Base-by-base conservation (phyloP, 2,329 filamentous ascomycete species). In the Leptographium lundbergii region DNA sequence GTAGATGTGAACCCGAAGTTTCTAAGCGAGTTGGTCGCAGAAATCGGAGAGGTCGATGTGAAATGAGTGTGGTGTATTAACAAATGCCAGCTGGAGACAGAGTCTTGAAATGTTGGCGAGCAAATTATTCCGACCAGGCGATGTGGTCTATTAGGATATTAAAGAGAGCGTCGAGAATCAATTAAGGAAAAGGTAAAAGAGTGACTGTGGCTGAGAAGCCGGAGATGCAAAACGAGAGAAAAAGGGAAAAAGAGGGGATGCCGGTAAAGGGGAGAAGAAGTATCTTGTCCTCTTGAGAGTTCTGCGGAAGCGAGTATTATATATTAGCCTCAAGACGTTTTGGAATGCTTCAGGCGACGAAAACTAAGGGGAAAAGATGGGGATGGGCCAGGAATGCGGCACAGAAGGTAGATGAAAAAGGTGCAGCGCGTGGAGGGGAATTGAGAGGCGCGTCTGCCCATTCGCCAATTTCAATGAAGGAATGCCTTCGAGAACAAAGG, bases 101-200 rank as follows among this genome's bases (percentile, higher is more conserved):
- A 50, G 36, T 17, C 36, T 54, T 54, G 56, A 47, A 65, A 65
- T 39, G 61, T 62, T 69, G 73, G 71, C 67, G 73, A 72, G 67
- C 69, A 69, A 69, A 62, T 68, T 71, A 59, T 53, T 68, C 70
- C 73, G 71, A 69, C 71, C 71, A 69, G 71, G 70, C 69, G 69
- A 73, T 70, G 59, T 63, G 62, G 63, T 63, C 60, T 73, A 76
- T 81, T 81, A 81, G 69, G 69, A 67, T 77, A 81, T 81, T 81
- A 81, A 81, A 66, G 79, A 81, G 74, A 70, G 79, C 81, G 73
- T 64, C 75, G 75, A 77, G 76, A 67, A 73, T 69, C 71, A 69
- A 66, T 68, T 65, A 59, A 51, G 39, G 29, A 24, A 71, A 66
- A 69, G 66, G 68, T 67, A 75, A 82, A 82, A 72, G 79, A 83